These are phyloP conservation scores for Talaromyces trachyspermus DNA, from an alignment of 495 filamentous ascomycete genomes.

Conservation along the genomic window DNA sequence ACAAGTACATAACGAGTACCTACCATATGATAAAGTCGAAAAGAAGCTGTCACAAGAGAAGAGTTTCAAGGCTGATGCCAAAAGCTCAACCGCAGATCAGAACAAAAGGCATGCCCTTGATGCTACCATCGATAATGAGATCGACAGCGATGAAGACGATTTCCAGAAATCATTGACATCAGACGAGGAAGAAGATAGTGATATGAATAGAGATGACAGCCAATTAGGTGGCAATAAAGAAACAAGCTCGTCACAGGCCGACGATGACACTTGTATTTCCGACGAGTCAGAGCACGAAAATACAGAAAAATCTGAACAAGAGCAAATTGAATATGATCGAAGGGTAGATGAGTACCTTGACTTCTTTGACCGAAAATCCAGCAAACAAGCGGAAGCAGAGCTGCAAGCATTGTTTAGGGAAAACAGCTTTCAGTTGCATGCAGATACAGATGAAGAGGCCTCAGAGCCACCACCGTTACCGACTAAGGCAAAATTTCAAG, in stretches of 20 bases:
- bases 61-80: no score
- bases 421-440: no score
- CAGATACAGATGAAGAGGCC: no score
- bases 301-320: neutral
- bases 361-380: constrained; percentile 40
- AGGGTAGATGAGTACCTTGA: constrained; percentile 45
- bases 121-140: constrained; percentile 9
- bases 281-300: neutral
- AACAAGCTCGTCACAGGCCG: no score
- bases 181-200: neutral
- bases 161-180: no score
- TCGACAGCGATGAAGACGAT: constrained; percentile 14
- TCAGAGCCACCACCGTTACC: no score
- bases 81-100: constrained; percentile 4
- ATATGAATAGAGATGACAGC: no score
- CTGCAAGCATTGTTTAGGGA: constrained; percentile 50
- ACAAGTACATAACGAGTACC: constrained; percentile 13
- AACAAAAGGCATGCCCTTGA: neutral
- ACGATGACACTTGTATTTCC: neutral
- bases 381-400: constrained; percentile 12
- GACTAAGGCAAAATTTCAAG: no score
- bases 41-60: constrained; percentile 35
- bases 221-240: no score
- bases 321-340: neutral
- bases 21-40: constrained; percentile 52